Evolutionary conservation across 192 early-diverging fungal genomes (phyloP), one percentile per base, ranked within the genome.

Genomic region (Dissophora ornata): DNA sequence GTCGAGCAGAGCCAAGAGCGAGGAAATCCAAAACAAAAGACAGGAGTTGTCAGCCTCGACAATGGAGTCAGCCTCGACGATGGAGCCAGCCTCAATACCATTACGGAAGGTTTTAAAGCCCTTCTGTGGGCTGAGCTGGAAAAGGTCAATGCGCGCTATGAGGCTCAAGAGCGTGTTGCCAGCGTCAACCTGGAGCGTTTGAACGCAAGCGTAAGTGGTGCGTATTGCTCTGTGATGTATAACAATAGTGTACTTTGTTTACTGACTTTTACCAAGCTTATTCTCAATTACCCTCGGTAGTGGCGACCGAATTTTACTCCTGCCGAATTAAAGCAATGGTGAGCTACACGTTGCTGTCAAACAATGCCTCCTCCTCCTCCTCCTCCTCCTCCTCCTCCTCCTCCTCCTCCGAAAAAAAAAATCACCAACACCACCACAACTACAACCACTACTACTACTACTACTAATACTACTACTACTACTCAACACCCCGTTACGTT

Each of bases 131-230:
- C 66, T 38, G 84, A 88, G 51, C 56, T 83, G 28, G 79, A 78
- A 59, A 88, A 88, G 49, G 85, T 88, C 44, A 79, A 86, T 69
- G 66, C 58, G 13, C 82, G 80, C 24, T 88, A 83, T 41, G 74
- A 80, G 25, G 71, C 60, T 10, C 67, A 75, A 26, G 80, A 81
- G 53, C 59, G 71, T 8, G 67, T 78, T 38, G 69, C 78, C 1
- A 25, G 55, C 7, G 48, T 50, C 6, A 64, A 61, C 30, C 46
- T 82, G 32, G 83, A 88, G 25, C 64, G 81, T 15, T 46, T 79
- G 0, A 75, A 69, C 32, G 63, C 79, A 0, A 73, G 57, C 30
- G 80, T 82, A 66, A 52, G 74, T 62, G 7, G 36, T 42, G 9
- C 34, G 30, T 19, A 42, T 4, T 57, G 10, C 44, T n/a, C n/a